Percentiles rank a stretch among this genome's conserved stretches.
These are phyloP conservation scores for Ampelocalamus luodianensis DNA, from an alignment of 176 grass and related monocot species.

Conservation along the genomic window DNA sequence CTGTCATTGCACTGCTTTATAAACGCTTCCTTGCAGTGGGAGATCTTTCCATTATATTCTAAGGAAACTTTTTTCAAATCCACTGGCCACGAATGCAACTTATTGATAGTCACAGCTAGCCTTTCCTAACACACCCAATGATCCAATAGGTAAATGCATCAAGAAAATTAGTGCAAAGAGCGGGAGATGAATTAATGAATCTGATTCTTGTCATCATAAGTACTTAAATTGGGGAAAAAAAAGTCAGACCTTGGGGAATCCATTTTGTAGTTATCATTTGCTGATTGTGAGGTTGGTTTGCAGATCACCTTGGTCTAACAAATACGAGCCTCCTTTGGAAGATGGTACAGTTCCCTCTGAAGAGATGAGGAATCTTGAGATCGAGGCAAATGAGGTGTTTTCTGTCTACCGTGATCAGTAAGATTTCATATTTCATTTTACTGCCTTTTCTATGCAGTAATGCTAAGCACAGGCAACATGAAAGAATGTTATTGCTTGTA, in stretches of 20 bases:
- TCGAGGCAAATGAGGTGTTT: constrained; percentile 95
- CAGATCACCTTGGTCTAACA: constrained; percentile 98
- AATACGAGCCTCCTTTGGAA: constrained; percentile 84
- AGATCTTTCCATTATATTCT: background rate
- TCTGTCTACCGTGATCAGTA: constrained; percentile 95
- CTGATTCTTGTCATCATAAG: background rate
- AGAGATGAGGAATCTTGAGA: constrained; percentile 78
- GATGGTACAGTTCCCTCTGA: constrained; percentile 83
- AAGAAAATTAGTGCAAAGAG: background rate
- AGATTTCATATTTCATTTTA: constrained; percentile 45
- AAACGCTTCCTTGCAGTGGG: background rate
- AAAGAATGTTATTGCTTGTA: constrained; percentile 17
- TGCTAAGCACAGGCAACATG: constrained; percentile 14
- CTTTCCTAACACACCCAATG: background rate
- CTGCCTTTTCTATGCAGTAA: constrained; percentile 5
- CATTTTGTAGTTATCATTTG: background rate
- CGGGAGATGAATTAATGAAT: background rate
- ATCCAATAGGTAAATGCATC: constrained; percentile 15
- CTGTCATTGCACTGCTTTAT: background rate
- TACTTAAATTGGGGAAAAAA: background rate
- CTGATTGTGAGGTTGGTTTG: constrained; percentile 37
- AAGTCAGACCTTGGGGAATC: background rate
- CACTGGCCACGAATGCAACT: background rate
- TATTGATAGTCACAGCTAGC: background rate
- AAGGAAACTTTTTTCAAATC: constrained; percentile 2